Base-by-base conservation (phyloP, 2,329 filamentous ascomycete species). In the Sphaerulina populicola region DNA sequence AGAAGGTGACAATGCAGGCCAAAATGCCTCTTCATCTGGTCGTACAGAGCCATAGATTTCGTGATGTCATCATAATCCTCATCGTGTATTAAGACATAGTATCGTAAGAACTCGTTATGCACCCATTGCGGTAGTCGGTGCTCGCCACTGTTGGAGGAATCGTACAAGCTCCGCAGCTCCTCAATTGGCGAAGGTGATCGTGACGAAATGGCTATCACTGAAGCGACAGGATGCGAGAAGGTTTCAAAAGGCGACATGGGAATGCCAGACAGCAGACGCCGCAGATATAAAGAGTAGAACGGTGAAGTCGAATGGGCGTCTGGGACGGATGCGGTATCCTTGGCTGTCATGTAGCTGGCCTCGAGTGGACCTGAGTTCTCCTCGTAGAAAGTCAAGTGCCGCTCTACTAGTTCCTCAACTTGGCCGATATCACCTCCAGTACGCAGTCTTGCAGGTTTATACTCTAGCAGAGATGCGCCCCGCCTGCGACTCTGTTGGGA, bases 1-100 rank as follows among this genome's bases (percentile, higher is more conserved):
- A 98, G 75, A 9, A 98, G 76, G 69, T 98, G 93, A 66, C 93
- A 98, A 69, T 98, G 90, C 43, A 97, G 74, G 1, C 93, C 93
- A 57, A 98, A 88, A 70, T 96, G 88, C n/a, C 93, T 82, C 71
- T 97, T 98, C 94, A 98, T 98, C 68, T 96, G 88, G 61, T 98
- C 93, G 68, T 95, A 98, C 27, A 97, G 75, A 14, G 82, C 80
- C 68, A 91, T 91, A 10, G 90, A 94, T 69, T 89, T 86, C 35
- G 81, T 81, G 55, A 97, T 94, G 66, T 98, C 90, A 64, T 95
- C 91, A 55, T 82, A 82, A 65, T 98, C 93, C 70, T 98, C 94
- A 61, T 98, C 93, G 63, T 98, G 93, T 14, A 98, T 85, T 38
- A 98, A 75, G 12, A 98, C 87, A 69, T 98, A 98, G 69, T 98